Evolutionary conservation across 2,329 filamentous ascomycete species (phyloP), one percentile per base, ranked within the genome.

Genomic region (Monascus ruber): DNA sequence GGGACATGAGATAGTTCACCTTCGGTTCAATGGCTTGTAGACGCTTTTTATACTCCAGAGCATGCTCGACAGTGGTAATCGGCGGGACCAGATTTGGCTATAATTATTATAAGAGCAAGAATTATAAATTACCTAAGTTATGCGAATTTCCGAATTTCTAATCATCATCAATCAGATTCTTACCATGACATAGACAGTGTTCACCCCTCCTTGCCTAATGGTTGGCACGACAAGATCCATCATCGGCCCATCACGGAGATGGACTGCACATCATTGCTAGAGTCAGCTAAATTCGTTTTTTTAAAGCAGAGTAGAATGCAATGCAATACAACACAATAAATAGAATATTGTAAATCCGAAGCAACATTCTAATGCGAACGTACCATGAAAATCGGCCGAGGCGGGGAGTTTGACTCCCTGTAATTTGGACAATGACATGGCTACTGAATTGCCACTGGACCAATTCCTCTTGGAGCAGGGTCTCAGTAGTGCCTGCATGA

Each of bases 1-100:
- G 70, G 1, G 82, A 81, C 81, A 87, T 85, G 42, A 87, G 72
- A 53, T 77, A 86, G 42, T 73, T 73, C 42, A 85, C 76, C 37
- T 71, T 68, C 2, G 76, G 71, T 37, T 79, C 75, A 44, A 83
- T 64, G 33, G 72, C 69, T 48, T 73, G 66, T 10, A 87, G 68
- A 34, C 72, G 69, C 25, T 68, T 58, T 58, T 79, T 73, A 63
- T 87, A 87, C 33, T 76, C 76, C 24, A 85, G 65, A 6, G 79
- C 82, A 58, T 76, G 68, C 35, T 65, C 65, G 33, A 80, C 74
- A 17, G 71, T 77, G 9, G 73, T 79, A 40, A 81, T 64, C 10
- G 79, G 76, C 7, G 79, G 79, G 1, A 76, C 68, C 33, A 83
- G 68, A 55, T 83, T 83, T 26, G 79, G 79, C 77, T 76, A 48